Conservation (phyloP, 257 asterid species). For the Nicotiana undulata region DNA sequence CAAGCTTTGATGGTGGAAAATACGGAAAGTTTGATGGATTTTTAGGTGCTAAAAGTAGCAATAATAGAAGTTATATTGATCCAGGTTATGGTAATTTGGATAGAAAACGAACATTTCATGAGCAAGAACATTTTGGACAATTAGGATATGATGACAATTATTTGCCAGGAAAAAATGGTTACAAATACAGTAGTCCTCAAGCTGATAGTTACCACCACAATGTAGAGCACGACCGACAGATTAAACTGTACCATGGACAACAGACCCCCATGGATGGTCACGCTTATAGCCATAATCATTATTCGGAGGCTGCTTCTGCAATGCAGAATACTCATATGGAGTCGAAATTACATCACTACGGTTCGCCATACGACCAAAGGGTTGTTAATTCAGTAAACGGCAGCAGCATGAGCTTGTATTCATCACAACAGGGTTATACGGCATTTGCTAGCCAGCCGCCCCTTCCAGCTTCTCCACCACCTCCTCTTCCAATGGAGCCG, state of each 20-base stretch:
- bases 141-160: constrained; percentile 14
- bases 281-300: constrained; percentile 14
- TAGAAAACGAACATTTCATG: constrained; percentile 13
- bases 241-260: constrained; percentile 21
- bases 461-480: constrained; percentile 71
- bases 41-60: not conserved
- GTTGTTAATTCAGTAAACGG: constrained; percentile 17
- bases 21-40: constrained; percentile 17
- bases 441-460: constrained; percentile 52
- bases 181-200: constrained; percentile 19
- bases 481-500: constrained; percentile 52
- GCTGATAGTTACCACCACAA: constrained; percentile 21
- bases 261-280: constrained; percentile 15
- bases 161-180: constrained; percentile 22
- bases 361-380: constrained; percentile 10
- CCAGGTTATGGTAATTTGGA: constrained; percentile 9
- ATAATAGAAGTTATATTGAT: constrained; percentile 13
- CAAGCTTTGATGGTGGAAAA: not conserved
- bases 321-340: constrained; percentile 23
- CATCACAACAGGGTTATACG: constrained; percentile 14
- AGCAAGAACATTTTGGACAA: constrained; percentile 7
- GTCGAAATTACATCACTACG: constrained; percentile 23
- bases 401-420: constrained; percentile 11
- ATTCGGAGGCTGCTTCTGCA: constrained; percentile 17
- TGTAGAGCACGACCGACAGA: constrained; percentile 17